phyloP scores from a whole-genome alignment of 345 rosid species.

The Aurinia saxatilis region DNA sequence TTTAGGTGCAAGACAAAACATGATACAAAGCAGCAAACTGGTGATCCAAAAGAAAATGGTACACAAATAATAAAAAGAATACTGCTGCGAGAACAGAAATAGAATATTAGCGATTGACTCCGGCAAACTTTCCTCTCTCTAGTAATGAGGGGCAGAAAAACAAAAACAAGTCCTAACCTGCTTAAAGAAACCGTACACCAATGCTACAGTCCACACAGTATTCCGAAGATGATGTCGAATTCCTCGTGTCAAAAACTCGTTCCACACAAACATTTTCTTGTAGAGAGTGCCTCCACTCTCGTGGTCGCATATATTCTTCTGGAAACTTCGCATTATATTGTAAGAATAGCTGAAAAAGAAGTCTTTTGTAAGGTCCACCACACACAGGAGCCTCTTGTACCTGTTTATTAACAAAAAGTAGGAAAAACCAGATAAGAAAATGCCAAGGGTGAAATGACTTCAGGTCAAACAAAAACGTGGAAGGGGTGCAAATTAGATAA shows the following conservation, averaged over 20 bases:
- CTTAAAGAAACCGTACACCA: slow-evolving; percentile 94
- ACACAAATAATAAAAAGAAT: not conserved
- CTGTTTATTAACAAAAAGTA: slow-evolving; percentile 41
- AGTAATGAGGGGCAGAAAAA: slow-evolving; percentile 9
- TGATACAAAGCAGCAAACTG: not conserved
- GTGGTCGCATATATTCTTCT: slow-evolving; percentile 63
- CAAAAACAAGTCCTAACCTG: slow-evolving; percentile 53
- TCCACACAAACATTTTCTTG: slow-evolving; percentile 98
- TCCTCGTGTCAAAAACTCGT: slow-evolving; percentile 89
- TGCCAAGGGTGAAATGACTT: not conserved
- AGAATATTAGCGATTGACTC: not conserved
- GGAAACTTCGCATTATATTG: slow-evolving; percentile 91
- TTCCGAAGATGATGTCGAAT: slow-evolving; percentile 82
- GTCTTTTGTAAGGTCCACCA: slow-evolving; percentile 94
- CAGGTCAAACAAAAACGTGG: not conserved
- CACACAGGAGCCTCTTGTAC: slow-evolving; percentile 93
- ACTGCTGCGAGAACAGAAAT: not conserved
- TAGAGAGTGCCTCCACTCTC: slow-evolving; percentile 66
- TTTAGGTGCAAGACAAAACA: not conserved
- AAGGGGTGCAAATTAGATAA: not conserved
- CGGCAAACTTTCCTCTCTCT: not conserved
- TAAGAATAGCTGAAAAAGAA: slow-evolving; percentile 98
- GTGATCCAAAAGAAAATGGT: not conserved
- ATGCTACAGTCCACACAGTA: slow-evolving; percentile 92
- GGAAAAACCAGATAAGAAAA: not conserved